Evolutionary conservation across 352 stramenopile genomes (phyloP).

Genomic region (Globisporangium middletonii): DNA sequence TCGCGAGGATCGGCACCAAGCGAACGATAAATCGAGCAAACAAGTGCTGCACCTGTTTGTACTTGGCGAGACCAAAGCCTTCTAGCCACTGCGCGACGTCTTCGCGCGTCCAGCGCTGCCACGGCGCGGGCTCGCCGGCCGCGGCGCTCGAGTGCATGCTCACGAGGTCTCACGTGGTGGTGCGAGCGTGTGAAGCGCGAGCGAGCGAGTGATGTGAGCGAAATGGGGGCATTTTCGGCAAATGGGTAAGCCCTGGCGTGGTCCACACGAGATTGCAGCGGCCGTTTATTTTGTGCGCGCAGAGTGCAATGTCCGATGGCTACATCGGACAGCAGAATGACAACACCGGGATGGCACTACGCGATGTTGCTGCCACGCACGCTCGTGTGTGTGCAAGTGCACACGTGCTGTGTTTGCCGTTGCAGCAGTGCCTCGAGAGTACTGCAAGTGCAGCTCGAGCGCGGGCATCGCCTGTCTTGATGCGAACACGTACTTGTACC

Average conservation of each 20-base stretch:
- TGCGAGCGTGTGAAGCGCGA: not conserved
- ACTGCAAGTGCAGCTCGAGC: too few species aligned
- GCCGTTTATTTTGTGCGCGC: too few species aligned
- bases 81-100: slow-evolving; percentile 17
- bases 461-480: too few species aligned
- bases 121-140: not conserved
- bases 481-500: too few species aligned
- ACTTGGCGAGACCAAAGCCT: slow-evolving; percentile 14
- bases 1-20: not conserved
- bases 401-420: too few species aligned
- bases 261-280: too few species aligned
- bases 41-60: slow-evolving; percentile 8
- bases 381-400: too few species aligned
- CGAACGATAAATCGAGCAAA: not conserved
- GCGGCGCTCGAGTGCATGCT: slow-evolving; percentile 10
- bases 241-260: not conserved
- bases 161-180: not conserved
- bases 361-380: too few species aligned
- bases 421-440: too few species aligned
- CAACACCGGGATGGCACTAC: too few species aligned
- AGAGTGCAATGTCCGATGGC: too few species aligned
- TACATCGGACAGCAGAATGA: too few species aligned
- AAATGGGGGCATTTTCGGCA: not conserved
- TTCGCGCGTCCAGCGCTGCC: slow-evolving; percentile 14
- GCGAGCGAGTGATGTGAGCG: not conserved